Evolutionary conservation across 768 basidiomycete species (phyloP).

Genomic region (Xerocomellus amylosporus): DNA sequence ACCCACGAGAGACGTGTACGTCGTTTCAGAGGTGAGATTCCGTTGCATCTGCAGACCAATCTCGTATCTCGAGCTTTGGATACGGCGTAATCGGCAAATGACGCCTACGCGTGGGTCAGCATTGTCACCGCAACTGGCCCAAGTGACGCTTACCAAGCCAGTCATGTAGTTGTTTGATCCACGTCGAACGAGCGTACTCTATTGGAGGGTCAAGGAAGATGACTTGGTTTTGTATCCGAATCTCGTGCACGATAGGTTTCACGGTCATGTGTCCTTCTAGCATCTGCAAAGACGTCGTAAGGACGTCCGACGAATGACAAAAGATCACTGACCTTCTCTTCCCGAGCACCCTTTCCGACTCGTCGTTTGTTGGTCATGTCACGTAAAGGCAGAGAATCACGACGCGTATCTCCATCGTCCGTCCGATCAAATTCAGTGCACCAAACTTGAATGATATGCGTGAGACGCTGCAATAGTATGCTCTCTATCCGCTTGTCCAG

Average conservation of each 20-base stretch:
- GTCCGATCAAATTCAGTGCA: slow-evolving; percentile 79
- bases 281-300: slow-evolving; percentile 42
- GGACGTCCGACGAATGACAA: not conserved
- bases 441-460: slow-evolving; percentile 81
- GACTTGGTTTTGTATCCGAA: slow-evolving; percentile 97
- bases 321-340: slow-evolving; percentile 62
- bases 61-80: slow-evolving; percentile 96
- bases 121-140: not conserved
- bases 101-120: slow-evolving; percentile 49
- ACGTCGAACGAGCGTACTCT: slow-evolving; percentile 86
- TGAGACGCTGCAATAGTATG: slow-evolving; percentile 72
- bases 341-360: slow-evolving; percentile 66
- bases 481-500: slow-evolving; percentile 81
- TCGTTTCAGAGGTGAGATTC: slow-evolving; percentile 58
- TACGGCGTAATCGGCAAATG: slow-evolving; percentile 80
- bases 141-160: slow-evolving; percentile 62
- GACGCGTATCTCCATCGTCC: slow-evolving; percentile 64
- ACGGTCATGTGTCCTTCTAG: slow-evolving; percentile 72
- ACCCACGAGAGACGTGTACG: slow-evolving; percentile 79
- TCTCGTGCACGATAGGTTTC: slow-evolving; percentile 90
- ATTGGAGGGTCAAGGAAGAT: slow-evolving; percentile 98
- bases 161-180: slow-evolving; percentile 87
- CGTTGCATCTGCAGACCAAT: slow-evolving; percentile 92
- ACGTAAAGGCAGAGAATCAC: slow-evolving; percentile 48
- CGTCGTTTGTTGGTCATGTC: slow-evolving; percentile 65